phyloP scores from a whole-genome alignment of 306 rosid genomes.

The Quillaja saponaria region DNA sequence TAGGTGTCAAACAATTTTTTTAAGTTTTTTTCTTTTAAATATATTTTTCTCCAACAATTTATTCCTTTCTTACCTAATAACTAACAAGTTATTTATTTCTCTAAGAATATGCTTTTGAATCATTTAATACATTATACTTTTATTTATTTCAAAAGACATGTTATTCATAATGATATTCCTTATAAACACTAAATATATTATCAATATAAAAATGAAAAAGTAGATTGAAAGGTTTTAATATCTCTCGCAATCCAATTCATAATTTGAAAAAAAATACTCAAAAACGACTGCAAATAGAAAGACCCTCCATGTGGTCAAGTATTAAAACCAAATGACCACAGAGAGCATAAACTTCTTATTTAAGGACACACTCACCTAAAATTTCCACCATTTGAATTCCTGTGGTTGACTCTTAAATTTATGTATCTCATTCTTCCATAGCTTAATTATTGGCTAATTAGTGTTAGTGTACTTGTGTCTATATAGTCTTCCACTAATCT shows the following conservation, averaged over 20 bases:
- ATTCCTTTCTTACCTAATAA: slow-evolving; percentile 1
- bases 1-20: too few relatives aligned
- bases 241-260: slow-evolving; percentile 24
- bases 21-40: too few relatives aligned
- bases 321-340: slow-evolving; percentile 41
- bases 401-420: too few relatives aligned
- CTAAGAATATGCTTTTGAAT: slow-evolving; percentile 12
- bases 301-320: slow-evolving; percentile 82
- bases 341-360: too few relatives aligned
- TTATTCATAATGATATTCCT: slow-evolving; percentile 13
- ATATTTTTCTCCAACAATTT: neutral
- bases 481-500: too few relatives aligned
- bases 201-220: slow-evolving; percentile 26
- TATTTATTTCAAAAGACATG: too few relatives aligned
- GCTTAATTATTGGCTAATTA: too few relatives aligned
- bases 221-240: slow-evolving; percentile 43
- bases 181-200: slow-evolving; percentile 2
- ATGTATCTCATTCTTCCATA: too few relatives aligned
- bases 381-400: too few relatives aligned
- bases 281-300: slow-evolving; percentile 44
- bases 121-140: neutral
- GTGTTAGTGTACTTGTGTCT: too few relatives aligned
- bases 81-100: slow-evolving; percentile 14
- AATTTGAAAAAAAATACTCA: slow-evolving; percentile 39
- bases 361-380: too few relatives aligned